Base-by-base conservation (phyloP, 2,329 filamentous ascomycete species). In the Penicillium concentricum region DNA sequence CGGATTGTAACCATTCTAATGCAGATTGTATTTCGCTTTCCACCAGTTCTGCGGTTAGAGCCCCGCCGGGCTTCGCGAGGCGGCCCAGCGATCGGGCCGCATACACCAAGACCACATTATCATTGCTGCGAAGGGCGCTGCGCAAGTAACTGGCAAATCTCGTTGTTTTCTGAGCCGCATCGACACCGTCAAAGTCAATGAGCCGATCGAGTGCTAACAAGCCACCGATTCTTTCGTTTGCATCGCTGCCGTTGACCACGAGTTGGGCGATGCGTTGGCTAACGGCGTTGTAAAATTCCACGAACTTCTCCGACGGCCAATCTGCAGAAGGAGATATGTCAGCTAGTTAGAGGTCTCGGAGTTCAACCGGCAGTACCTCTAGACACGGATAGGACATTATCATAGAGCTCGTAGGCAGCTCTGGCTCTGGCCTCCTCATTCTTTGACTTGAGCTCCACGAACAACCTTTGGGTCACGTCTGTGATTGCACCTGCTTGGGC, bases 11-110 rank as follows among this genome's bases (percentile, higher is more conserved):
- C 90, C 92, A 97, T 78, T 99, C 94, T 52, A 99, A 82, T 2
- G 95, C 92, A 18, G 92, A 94, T 74, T 97, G 95, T 60, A 97
- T 92, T 76, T 99, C 93, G 53, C 92, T 93, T 71, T 99, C 94
- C 56, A 99, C 94, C 53, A 99, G 81, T 74, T 97, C 93, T 8
- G 93, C 95, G 43, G 96, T 96, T 61, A 97, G 82, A 32, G 94
- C 92, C 58, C 94, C 94, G 60, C 94, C 94, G 0, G 94, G 94
- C 64, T 91, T 88, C 60, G 93, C 96, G 58, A 99, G 83, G 71
- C 92, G 90, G 44, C 94, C 94, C 28, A 99, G 82, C 4, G 93
- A 92, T 64, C 89, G 86, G 41, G 94, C 92, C 5, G 95, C 94
- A 13, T 90, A 87, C 55, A 95, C 86, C 88, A 99, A 93, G 22